A percentile compares a stretch with the other conserved stretches of the same genome.
These are phyloP conservation scores for Vanderwaltozyma tropicalis DNA, from an alignment of 805 yeast genomes.

Conservation along the genomic window DNA sequence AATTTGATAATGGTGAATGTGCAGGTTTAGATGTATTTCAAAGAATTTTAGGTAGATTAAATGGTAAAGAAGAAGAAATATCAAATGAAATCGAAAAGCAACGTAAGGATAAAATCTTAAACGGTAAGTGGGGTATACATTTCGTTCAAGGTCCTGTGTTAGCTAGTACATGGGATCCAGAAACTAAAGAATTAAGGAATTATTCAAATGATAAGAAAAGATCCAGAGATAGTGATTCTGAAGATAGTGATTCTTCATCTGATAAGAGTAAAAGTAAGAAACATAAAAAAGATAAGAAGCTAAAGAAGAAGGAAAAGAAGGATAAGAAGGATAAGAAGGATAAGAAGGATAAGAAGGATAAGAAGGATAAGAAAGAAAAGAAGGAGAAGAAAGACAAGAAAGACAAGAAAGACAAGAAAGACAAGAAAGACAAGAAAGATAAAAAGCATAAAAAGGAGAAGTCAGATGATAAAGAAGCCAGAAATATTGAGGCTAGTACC, in stretches of 20 bases:
- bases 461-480: slow-evolving; percentile 20
- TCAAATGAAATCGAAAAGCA: slow-evolving; percentile 57
- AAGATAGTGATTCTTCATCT: slow-evolving; percentile 18
- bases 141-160: slow-evolving; percentile 80
- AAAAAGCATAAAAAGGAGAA: slow-evolving; percentile 22
- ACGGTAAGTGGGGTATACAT: slow-evolving; percentile 80
- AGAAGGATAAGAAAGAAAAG: slow-evolving; percentile 24
- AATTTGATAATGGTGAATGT: slow-evolving; percentile 70
- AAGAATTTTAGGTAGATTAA: slow-evolving; percentile 75
- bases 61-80: slow-evolving; percentile 70
- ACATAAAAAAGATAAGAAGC: slow-evolving; percentile 21
- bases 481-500: slow-evolving; percentile 18
- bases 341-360: slow-evolving; percentile 22
- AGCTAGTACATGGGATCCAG: slow-evolving; percentile 72
- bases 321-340: slow-evolving; percentile 21
- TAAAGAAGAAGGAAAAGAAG: slow-evolving; percentile 23
- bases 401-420: slow-evolving; percentile 24
- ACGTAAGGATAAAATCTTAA: slow-evolving; percentile 57
- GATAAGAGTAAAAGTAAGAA: slow-evolving; percentile 16
- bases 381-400: slow-evolving; percentile 24
- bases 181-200: slow-evolving; percentile 32
- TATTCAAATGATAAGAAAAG: slow-evolving; percentile 24
- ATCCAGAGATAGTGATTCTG: slow-evolving; percentile 23
- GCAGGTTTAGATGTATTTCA: slow-evolving; percentile 92
- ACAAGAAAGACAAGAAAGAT: slow-evolving; percentile 22